Conservation (phyloP, 2,329 filamentous ascomycete species). For the Graphiopsis chlorocephala region DNA sequence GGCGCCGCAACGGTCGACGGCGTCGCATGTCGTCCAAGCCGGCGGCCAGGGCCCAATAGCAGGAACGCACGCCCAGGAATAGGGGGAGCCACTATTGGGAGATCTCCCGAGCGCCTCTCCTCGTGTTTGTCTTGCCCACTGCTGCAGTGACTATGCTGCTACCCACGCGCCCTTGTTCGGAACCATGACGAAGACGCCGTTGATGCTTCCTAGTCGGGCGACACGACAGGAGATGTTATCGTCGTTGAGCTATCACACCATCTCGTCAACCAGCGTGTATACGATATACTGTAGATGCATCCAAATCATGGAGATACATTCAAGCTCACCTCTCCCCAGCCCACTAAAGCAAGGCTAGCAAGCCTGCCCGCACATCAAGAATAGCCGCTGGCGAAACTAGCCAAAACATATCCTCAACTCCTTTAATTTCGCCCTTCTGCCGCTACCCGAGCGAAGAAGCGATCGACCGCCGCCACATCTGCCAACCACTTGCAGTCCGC, state of each 20-base stretch:
- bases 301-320: not conserved
- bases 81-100: constrained; percentile 6
- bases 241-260: not conserved
- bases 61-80: not conserved
- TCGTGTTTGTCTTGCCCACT: constrained; percentile 7
- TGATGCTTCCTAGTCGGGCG: not conserved
- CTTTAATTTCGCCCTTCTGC: constrained; percentile 13
- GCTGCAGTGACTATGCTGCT: not conserved
- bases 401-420: constrained; percentile 2
- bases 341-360: constrained; percentile 3
- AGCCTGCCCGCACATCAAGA: not conserved
- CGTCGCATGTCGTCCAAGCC: not conserved
- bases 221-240: not conserved
- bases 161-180: not conserved
- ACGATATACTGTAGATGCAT: not conserved
- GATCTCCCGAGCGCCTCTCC: constrained; percentile 11
- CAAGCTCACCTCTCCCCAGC: constrained; percentile 4
- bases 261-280: not conserved
- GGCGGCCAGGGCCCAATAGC: not conserved
- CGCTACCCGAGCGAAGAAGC: constrained; percentile 2
- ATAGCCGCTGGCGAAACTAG: constrained; percentile 10
- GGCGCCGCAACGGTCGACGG: constrained; percentile 12
- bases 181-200: not conserved
- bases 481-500: not conserved
- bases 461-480: not conserved